Base-by-base conservation (phyloP, 768 basidiomycete species). In the Pulveroboletus sp. region DNA sequence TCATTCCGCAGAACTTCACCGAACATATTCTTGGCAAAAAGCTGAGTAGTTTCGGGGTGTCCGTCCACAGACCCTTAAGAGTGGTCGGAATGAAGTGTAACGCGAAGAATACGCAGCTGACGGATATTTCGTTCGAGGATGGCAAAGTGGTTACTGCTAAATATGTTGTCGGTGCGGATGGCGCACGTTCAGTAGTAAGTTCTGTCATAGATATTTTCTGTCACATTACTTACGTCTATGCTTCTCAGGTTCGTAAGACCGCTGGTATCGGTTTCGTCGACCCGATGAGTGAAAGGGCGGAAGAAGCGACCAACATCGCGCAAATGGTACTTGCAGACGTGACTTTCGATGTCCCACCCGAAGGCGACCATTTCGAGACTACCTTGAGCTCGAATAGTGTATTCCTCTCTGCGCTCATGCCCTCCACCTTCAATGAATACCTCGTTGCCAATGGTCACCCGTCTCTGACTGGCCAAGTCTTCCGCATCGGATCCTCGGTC, bases 111-210 rank as follows among this genome's bases (percentile, higher is more conserved):
- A 2, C 42, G 1, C 58, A 57, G 17, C 39, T 73, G 21, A 67
- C 62, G 4, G 69, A 76, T 10, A 77, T 78, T 7, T 47, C 58
- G 0, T 80, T 82, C 49, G 76, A 80, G 21, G 70, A 72, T 26
- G 78, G 79, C 1, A 67, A 67, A 38, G 60, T 68, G 8, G 63
- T 80, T 14, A 69, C 63, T 2, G 65, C 79, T 8, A 71, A 66
- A 35, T 79, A 78, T 55, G 73, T 81, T 2, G 57, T 81, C 28
- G 79, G 76, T 30, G 77, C 80, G 4, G 79, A 81, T 56, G 80
- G 80, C 10, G 66, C 76, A 6, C 69, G 60, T 47, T 80, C 78
- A 1, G 58, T 65, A 11, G 79, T 78, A 58, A 35, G 69, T 60
- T 33, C 8, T 24, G 21, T 2, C 21, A 2, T 21, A 4, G 21